These are phyloP conservation scores for Phytophthora fragariaefolia DNA, from an alignment of 352 stramenopile species.

Conservation along the genomic window DNA sequence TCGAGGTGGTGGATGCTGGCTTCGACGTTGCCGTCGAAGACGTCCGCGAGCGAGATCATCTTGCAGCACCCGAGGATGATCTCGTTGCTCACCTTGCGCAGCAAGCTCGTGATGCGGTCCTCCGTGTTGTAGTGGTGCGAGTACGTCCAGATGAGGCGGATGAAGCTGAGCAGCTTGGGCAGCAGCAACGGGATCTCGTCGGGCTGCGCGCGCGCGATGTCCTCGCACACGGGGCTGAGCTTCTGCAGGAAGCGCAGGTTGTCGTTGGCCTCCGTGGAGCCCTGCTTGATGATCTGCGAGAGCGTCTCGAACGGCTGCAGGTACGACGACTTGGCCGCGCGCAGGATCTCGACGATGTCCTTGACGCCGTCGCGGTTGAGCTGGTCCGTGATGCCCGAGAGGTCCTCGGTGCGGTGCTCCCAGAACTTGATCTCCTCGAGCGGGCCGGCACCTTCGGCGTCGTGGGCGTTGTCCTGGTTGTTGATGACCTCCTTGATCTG, in stretches of 20 bases:
- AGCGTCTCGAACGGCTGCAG: slow-evolving; percentile 93
- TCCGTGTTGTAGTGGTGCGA: slow-evolving; percentile 96
- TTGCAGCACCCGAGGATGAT: slow-evolving; percentile 93
- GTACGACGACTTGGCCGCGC: slow-evolving; percentile 93
- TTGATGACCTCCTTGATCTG: slow-evolving; percentile 98
- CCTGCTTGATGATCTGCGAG: slow-evolving; percentile 93
- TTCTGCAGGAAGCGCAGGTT: slow-evolving; percentile 95
- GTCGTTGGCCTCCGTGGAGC: slow-evolving; percentile 92
- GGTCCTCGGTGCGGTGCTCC: slow-evolving; percentile 91
- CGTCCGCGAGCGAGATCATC: slow-evolving; percentile 89
- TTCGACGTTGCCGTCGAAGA: slow-evolving; percentile 95
- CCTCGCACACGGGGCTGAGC: slow-evolving; percentile 90
- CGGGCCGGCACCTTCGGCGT: slow-evolving; percentile 90
- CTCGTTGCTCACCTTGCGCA: slow-evolving; percentile 96
- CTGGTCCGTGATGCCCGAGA: slow-evolving; percentile 94
- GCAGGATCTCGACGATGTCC: slow-evolving; percentile 89
- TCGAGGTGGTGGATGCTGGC: slow-evolving; percentile 89
- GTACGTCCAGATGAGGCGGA: slow-evolving; percentile 95
- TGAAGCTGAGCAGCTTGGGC: slow-evolving; percentile 92
- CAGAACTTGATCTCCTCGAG: slow-evolving; percentile 97
- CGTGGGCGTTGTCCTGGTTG: slow-evolving; percentile 93
- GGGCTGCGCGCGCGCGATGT: slow-evolving; percentile 85
- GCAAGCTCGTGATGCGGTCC: slow-evolving; percentile 91
- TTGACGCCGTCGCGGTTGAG: slow-evolving; percentile 91
- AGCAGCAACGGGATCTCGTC: slow-evolving; percentile 92